Base-by-base conservation (phyloP, 1,284 basidiomycete species). In the Psilocybe mexicana region DNA sequence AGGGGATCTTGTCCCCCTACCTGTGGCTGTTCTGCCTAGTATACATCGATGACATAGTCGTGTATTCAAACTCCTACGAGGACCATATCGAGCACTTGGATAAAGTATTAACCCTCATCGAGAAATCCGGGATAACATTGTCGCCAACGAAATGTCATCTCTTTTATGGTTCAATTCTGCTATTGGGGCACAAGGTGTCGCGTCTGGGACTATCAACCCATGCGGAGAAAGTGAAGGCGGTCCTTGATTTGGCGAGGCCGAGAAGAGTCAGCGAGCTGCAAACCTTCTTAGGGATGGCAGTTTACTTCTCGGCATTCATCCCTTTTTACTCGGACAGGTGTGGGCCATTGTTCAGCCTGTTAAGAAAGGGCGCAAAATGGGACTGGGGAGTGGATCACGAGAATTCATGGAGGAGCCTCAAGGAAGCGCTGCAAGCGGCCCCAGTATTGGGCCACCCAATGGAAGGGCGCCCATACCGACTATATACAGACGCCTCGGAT, bases 401-500 rank as follows among this genome's bases (percentile, higher is more conserved):
- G 48, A 38, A 60, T 35, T 70, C 73, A 0, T 74, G 72, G 47
- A 43, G 66, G 12, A 30, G 52, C 11, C 53, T 59, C 11, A 75
- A 74, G 54, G 25, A 61, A 18, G 69, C 61, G 7, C 54, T 75
- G 0, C 57, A 47, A 0, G 54, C 55, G 6, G 69, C 70, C 6
- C 74, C 72, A 6, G 67, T 77, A 0, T 48, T 66, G 24, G 74
- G 66, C 7, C 68, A 77, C 54, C 63, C 75, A 0, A 63, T 69
- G 0, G 61, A 59, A 30, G 72, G 67, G 3, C n/a, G 3, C 24
- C 71, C 72, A 0, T 77, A 76, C 53, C 52, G 72, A 5, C 35
- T 76, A 0, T 78, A 78, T 53, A 73, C 72, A 0, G 76, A 78
- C 58, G 73, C 76, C 0, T 77, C 66, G 25, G 76, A 76, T 50